These are phyloP conservation scores for Flaveria ramosissima DNA, from an alignment of 129 eudicot genomes.

Conservation along the genomic window DNA sequence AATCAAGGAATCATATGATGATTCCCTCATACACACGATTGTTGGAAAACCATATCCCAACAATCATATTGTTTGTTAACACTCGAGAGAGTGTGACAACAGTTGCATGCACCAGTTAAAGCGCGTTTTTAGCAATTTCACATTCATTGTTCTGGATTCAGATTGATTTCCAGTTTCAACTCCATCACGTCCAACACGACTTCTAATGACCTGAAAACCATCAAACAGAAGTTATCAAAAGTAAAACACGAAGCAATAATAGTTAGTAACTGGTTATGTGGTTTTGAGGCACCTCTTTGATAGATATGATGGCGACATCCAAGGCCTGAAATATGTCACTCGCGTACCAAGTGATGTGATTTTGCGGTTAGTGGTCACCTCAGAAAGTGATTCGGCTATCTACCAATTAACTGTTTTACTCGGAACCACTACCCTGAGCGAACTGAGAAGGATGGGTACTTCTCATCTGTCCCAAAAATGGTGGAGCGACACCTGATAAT, in stretches of 20 bases:
- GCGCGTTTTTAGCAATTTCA: constrained; percentile 33
- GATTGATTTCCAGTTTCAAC: constrained; percentile 26
- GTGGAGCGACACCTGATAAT: constrained; percentile 37
- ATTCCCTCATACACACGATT: constrained; percentile 37
- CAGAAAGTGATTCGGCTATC: constrained; percentile 26
- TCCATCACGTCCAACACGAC: constrained; percentile 43
- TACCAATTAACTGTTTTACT: constrained; percentile 26
- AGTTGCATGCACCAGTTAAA: constrained; percentile 39
- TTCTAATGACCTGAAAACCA: constrained; percentile 52
- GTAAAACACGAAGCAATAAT: not conserved
- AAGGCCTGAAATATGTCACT: constrained; percentile 52
- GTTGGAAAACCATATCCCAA: constrained; percentile 44
- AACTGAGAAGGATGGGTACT: constrained; percentile 41
- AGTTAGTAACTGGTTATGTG: not conserved
- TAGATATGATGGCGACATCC: constrained; percentile 36
- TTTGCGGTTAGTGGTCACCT: constrained; percentile 43
- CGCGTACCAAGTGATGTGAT: constrained; percentile 41
- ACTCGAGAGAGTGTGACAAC: constrained; percentile 32
- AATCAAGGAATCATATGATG: constrained; percentile 47
- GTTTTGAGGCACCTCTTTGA: constrained; percentile 41
- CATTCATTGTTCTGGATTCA: constrained; percentile 36
- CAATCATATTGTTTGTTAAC: constrained; percentile 36
- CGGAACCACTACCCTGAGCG: constrained; percentile 45
- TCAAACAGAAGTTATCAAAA: not conserved
- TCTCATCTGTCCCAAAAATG: constrained; percentile 46